These are phyloP conservation scores for Limnanthes douglasii DNA, from an alignment of 345 rosid genomes.

Conservation along the genomic window DNA sequence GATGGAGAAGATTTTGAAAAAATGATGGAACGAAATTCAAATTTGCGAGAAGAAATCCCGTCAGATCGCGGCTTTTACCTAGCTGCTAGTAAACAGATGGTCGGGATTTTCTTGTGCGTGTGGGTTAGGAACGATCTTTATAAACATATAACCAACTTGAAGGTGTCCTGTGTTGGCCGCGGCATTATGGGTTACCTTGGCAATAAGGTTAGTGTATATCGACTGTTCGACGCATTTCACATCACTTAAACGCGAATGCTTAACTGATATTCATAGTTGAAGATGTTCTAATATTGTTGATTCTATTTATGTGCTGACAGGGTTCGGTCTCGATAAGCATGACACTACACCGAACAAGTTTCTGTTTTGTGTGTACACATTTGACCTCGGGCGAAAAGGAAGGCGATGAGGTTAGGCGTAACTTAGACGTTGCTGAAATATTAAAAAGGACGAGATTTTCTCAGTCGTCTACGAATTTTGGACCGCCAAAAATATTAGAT, in stretches of 20 bases:
- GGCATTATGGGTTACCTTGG: slow-evolving; percentile 97
- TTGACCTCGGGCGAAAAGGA: slow-evolving; percentile 87
- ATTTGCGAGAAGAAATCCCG: slow-evolving; percentile 10
- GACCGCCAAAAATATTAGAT: slow-evolving; percentile 48
- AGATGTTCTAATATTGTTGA: slow-evolving; percentile 1
- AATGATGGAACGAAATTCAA: slow-evolving; percentile 6
- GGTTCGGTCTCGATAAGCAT: slow-evolving; percentile 87
- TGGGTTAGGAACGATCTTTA: slow-evolving; percentile 66
- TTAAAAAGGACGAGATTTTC: slow-evolving; percentile 66
- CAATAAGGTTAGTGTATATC: slow-evolving; percentile 45
- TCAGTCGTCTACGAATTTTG: slow-evolving; percentile 19
- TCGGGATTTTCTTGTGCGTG: slow-evolving; percentile 74
- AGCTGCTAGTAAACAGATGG: slow-evolving; percentile 93
- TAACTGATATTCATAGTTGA: not conserved
- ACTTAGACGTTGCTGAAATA: slow-evolving; percentile 70
- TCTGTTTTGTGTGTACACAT: slow-evolving; percentile 89
- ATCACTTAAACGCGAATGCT: not conserved
- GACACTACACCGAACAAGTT: slow-evolving; percentile 44
- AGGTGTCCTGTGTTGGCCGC: slow-evolving; percentile 87
- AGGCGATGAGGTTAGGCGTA: slow-evolving; percentile 73
- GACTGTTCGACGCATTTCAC: not conserved
- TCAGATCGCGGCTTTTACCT: slow-evolving; percentile 29
- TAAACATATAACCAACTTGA: slow-evolving; percentile 37
- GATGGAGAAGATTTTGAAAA: slow-evolving; percentile 18
- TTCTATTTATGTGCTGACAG: slow-evolving; percentile 16